Evolutionary conservation across 208 protist genomes (phyloP).

Genomic region (Trichomonas gallinae): DNA sequence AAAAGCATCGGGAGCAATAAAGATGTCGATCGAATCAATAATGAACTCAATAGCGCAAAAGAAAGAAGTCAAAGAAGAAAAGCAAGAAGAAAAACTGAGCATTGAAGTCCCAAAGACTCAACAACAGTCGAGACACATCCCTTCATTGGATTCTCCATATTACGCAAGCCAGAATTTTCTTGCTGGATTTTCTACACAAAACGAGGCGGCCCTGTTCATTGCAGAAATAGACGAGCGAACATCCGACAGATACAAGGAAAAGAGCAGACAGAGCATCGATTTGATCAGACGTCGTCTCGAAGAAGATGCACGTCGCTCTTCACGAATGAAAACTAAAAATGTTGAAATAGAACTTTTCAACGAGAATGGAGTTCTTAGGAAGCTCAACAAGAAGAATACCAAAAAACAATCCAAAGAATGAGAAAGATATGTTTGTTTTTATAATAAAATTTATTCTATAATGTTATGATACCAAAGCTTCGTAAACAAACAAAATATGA

Average conservation of each 20-base stretch:
- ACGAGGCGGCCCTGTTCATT: background rate
- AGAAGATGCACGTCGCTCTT: background rate
- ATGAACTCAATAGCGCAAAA: too few species aligned
- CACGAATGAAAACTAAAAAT: background rate
- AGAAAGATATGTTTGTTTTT: too few species aligned
- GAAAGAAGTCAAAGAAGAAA: background rate
- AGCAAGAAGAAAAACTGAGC: background rate
- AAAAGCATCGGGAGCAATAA: too few species aligned
- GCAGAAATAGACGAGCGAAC: background rate
- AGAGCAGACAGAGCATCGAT: background rate
- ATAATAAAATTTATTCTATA: too few species aligned
- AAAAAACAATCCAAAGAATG: too few species aligned
- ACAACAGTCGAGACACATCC: background rate
- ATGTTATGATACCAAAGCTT: too few species aligned
- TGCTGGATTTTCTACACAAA: background rate
- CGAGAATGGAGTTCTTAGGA: background rate
- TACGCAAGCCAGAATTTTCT: background rate
- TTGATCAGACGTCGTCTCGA: background rate
- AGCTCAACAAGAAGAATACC: background rate
- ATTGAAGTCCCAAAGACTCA: background rate
- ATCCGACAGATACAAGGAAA: background rate
- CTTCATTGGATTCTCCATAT: background rate
- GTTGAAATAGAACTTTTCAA: background rate
- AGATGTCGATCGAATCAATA: too few species aligned
- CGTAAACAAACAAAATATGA: too few species aligned